Percentiles rank a stretch among this genome's conserved stretches.
Conservation (phyloP, 495 filamentous ascomycete species). For the Neurospora sp. region DNA sequence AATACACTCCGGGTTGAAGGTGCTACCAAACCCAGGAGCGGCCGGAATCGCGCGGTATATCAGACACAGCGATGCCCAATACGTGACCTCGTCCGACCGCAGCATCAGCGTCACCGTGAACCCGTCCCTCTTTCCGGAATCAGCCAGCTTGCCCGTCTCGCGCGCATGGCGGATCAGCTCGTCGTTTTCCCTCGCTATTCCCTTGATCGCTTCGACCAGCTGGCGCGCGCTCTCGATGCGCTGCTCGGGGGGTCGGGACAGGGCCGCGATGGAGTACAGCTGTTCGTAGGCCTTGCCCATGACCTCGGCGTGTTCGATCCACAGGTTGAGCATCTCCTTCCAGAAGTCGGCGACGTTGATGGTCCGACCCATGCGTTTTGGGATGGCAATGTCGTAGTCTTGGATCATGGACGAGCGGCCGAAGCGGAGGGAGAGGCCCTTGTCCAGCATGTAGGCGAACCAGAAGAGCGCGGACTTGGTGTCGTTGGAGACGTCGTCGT, state of each 20-base stretch:
- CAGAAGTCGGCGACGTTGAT: slow-evolving; percentile 23
- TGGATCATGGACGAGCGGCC: slow-evolving; percentile 51
- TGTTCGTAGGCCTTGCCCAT: slow-evolving; percentile 47
- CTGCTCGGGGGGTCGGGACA: slow-evolving; percentile 37
- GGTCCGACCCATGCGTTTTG: slow-evolving; percentile 20
- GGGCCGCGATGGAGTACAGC: slow-evolving; percentile 50
- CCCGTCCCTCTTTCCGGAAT: slow-evolving; percentile 3
- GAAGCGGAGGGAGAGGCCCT: slow-evolving; percentile 50
- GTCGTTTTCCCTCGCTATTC: slow-evolving; percentile 7
- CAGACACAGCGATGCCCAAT: slow-evolving; percentile 43
- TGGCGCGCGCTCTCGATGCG: slow-evolving; percentile 28
- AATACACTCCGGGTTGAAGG: slow-evolving; percentile 50
- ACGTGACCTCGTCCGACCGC: slow-evolving; percentile 44
- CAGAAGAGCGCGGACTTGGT: slow-evolving; percentile 46
- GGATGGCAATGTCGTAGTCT: slow-evolving; percentile 54
- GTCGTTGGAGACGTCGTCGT: slow-evolving; percentile 33
- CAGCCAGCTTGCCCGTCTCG: slow-evolving; percentile 5
- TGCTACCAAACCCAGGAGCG: slow-evolving; percentile 27
- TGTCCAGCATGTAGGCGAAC: slow-evolving; percentile 51
- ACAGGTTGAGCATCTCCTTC: slow-evolving; percentile 29
- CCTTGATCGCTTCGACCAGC: slow-evolving; percentile 14
- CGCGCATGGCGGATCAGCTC: slow-evolving; percentile 5
- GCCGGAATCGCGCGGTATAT: slow-evolving; percentile 54
- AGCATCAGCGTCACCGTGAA: slow-evolving; percentile 37
- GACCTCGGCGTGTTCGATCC: slow-evolving; percentile 45